phyloP scores from a whole-genome alignment of 495 filamentous ascomycete species.

The Glonium stellatum region DNA sequence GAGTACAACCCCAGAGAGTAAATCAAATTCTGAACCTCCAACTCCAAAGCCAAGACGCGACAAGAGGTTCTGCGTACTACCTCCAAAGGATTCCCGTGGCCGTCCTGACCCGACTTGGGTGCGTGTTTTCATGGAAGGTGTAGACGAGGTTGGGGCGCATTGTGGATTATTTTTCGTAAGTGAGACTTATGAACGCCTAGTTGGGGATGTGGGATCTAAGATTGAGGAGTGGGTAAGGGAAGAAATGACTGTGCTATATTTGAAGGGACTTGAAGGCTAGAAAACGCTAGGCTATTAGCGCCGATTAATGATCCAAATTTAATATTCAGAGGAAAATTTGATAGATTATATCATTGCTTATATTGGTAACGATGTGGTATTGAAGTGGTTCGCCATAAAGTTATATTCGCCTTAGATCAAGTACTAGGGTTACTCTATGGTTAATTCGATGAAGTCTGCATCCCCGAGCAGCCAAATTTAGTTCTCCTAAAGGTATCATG shows the following conservation, averaged over 20 bases:
- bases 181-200: constrained; percentile 63
- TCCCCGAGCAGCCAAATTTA: too few species aligned
- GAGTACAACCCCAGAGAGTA: background rate
- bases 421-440: too few species aligned
- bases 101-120: constrained; percentile 62
- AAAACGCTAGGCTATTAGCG: background rate
- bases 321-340: too few species aligned
- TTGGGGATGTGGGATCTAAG: constrained; percentile 63
- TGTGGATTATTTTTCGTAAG: constrained; percentile 70
- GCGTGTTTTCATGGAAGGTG: constrained; percentile 67
- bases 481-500: too few species aligned
- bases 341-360: too few species aligned
- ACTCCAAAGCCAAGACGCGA: constrained; percentile 26
- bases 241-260: constrained; percentile 33
- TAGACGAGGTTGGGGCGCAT: constrained; percentile 82
- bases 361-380: too few species aligned
- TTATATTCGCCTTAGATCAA: too few species aligned
- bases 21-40: background rate
- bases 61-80: constrained; percentile 72
- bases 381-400: too few species aligned
- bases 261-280: background rate
- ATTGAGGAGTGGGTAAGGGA: constrained; percentile 69
- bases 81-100: constrained; percentile 44
- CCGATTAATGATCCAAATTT: background rate
- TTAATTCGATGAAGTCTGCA: too few species aligned